Percentiles rank a stretch among this genome's conserved stretches.
Evolutionary conservation across 176 grass and related monocot species (phyloP).

Genomic region (Thalia dealbata): DNA sequence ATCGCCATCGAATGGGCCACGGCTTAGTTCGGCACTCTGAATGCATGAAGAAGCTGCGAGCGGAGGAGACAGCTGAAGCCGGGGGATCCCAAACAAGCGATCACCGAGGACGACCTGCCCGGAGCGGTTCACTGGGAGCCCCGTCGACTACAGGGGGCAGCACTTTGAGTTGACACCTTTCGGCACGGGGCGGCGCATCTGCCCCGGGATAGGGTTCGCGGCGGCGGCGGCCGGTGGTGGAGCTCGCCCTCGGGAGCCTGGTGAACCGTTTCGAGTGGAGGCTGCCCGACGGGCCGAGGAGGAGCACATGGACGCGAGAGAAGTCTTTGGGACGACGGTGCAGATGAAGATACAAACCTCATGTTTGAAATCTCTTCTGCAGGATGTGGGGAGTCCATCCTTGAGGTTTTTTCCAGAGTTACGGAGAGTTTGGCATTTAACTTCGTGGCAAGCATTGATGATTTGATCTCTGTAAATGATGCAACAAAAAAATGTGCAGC

Average conservation of each 20-base stretch:
- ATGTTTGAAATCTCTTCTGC: constrained; percentile 27
- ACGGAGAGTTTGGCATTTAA: constrained; percentile 96
- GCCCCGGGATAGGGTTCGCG: constrained; percentile 59
- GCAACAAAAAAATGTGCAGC: constrained; percentile 67
- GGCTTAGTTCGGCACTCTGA: neutral
- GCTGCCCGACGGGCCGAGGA: constrained; percentile 18
- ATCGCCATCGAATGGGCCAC: constrained; percentile 1
- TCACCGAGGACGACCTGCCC: neutral
- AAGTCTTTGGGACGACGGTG: constrained; percentile 35
- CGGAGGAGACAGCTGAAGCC: neutral
- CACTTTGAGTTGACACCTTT: constrained; percentile 51
- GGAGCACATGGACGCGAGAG: constrained; percentile 29
- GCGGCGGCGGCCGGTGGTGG: constrained; percentile 32
- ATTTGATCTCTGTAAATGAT: constrained; percentile 78
- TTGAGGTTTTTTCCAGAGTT: constrained; percentile 90
- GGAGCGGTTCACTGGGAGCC: constrained; percentile 31
- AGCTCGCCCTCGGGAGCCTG: constrained; percentile 53
- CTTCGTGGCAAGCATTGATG: constrained; percentile 85
- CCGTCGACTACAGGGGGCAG: constrained; percentile 23
- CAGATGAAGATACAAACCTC: constrained; percentile 21
- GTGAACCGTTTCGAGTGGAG: constrained; percentile 55
- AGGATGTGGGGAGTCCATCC: constrained; percentile 95
- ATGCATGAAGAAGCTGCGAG: neutral
- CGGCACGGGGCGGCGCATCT: constrained; percentile 49
- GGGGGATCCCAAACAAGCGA: neutral